These are phyloP conservation scores for Blastobotrys capitulatus DNA, from an alignment of 1,139 yeast genomes.

Conservation along the genomic window DNA sequence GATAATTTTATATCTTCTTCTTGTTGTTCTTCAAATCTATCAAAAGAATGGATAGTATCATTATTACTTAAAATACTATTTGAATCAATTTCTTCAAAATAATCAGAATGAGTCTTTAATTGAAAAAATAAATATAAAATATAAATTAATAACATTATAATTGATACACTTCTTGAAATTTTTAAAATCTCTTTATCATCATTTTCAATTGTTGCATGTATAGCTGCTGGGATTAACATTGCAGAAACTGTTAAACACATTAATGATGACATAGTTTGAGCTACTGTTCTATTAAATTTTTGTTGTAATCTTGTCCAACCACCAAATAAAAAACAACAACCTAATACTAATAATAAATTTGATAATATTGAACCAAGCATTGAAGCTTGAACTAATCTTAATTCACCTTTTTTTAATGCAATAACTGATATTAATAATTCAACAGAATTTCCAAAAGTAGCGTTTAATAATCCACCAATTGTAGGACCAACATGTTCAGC, in stretches of 20 bases:
- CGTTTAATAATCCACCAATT: constrained; percentile 91
- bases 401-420: constrained; percentile 78
- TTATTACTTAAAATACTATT: background rate
- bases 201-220: constrained; percentile 55
- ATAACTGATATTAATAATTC: constrained; percentile 88
- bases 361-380: constrained; percentile 93
- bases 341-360: constrained; percentile 79
- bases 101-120: constrained; percentile 70
- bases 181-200: constrained; percentile 44
- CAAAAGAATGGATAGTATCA: background rate
- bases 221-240: constrained; percentile 89
- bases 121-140: constrained; percentile 78
- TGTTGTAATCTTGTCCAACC: constrained; percentile 84
- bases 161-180: constrained; percentile 82
- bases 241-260: constrained; percentile 89
- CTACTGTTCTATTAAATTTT: constrained; percentile 88
- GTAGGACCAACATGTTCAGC: constrained; percentile 58
- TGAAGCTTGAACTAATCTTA: constrained; percentile 87
- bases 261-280: constrained; percentile 93
- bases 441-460: constrained; percentile 92
- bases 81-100: constrained; percentile 46
- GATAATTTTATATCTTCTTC: background rate
- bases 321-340: constrained; percentile 93
- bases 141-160: constrained; percentile 73
- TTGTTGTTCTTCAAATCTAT: background rate